These are phyloP conservation scores for Didymosphaeria variabile DNA, from an alignment of 2,329 filamentous ascomycete species.

Conservation along the genomic window DNA sequence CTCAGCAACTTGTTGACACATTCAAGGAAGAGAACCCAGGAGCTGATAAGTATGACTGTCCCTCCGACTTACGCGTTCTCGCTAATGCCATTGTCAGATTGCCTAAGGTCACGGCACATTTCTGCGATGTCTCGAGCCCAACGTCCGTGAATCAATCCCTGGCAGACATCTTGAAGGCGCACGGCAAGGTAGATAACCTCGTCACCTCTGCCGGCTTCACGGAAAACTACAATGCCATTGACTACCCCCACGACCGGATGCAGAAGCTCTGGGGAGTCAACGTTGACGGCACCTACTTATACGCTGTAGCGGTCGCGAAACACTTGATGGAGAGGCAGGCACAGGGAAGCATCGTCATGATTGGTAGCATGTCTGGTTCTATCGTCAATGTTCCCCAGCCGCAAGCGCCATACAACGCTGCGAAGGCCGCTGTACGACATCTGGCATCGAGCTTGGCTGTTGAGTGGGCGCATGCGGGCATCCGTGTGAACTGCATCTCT, in stretches of 20 bases:
- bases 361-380: conserved; percentile 91
- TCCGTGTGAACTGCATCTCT: conserved; percentile 93
- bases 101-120: conserved; percentile 89
- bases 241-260: conserved; percentile 89
- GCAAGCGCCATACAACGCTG: conserved; percentile 90
- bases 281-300: conserved; percentile 90
- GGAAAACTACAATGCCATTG: conserved; percentile 92
- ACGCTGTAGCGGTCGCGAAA: conserved; percentile 82
- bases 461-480: conserved; percentile 88
- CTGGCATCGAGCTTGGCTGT: conserved; percentile 87
- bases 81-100: conserved; percentile 56
- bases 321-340: conserved; percentile 85
- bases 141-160: conserved; percentile 80
- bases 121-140: conserved; percentile 83
- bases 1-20: conserved; percentile 74
- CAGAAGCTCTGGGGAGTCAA: conserved; percentile 95
- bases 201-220: conserved; percentile 97
- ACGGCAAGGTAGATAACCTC: conserved; percentile 87
- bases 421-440: conserved; percentile 92
- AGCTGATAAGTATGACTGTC: conserved; percentile 66
- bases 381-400: conserved; percentile 97
- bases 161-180: conserved; percentile 71
- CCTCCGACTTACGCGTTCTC: conserved; percentile 1
- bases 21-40: conserved; percentile 84
- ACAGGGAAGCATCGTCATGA: conserved; percentile 88